phyloP scores from a whole-genome alignment of 306 rosid genomes.

The Glycine tomentella region DNA sequence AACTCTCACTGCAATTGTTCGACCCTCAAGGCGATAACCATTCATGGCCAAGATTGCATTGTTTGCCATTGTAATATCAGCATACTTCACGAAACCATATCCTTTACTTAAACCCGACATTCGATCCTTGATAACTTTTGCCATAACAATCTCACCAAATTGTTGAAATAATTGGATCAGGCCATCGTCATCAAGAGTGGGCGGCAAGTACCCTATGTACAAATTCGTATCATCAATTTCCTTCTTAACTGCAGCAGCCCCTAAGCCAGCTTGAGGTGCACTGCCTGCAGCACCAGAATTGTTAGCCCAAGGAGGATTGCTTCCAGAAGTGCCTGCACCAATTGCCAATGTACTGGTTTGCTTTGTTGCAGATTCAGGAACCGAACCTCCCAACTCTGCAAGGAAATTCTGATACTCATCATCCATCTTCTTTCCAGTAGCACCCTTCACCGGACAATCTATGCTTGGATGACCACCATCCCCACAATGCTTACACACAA shows the following conservation, averaged over 20 bases:
- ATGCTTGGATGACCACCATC: slow-evolving; percentile 99
- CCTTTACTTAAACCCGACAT: slow-evolving; percentile 90
- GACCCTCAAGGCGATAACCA: slow-evolving; percentile 91
- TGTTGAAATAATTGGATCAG: slow-evolving; percentile 86
- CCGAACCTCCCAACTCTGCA: slow-evolving; percentile 85
- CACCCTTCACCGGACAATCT: slow-evolving; percentile 97
- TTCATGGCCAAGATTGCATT: slow-evolving; percentile 87
- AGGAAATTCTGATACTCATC: slow-evolving; percentile 93
- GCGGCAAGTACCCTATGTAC: slow-evolving; percentile 96
- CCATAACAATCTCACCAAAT: slow-evolving; percentile 98
- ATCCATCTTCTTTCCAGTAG: slow-evolving; percentile 73
- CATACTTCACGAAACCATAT: slow-evolving; percentile 93
- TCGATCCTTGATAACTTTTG: slow-evolving; percentile 92
- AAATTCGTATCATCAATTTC: slow-evolving; percentile 93
- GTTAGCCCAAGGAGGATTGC: slow-evolving; percentile 96
- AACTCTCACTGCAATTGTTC: slow-evolving; percentile 97
- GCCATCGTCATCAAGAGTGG: slow-evolving; percentile 90
- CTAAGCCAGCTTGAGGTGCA: slow-evolving; percentile 72
- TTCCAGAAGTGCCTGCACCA: slow-evolving; percentile 77
- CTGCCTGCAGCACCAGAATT: slow-evolving; percentile 53
- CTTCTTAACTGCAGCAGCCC: slow-evolving; percentile 73
- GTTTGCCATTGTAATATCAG: slow-evolving; percentile 93
- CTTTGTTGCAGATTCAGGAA: slow-evolving; percentile 68
- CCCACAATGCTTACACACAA: slow-evolving; percentile 94
- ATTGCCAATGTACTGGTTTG: slow-evolving; percentile 59